phyloP scores from a whole-genome alignment of 495 filamentous ascomycete species.

The Aspergillus panamensis region DNA sequence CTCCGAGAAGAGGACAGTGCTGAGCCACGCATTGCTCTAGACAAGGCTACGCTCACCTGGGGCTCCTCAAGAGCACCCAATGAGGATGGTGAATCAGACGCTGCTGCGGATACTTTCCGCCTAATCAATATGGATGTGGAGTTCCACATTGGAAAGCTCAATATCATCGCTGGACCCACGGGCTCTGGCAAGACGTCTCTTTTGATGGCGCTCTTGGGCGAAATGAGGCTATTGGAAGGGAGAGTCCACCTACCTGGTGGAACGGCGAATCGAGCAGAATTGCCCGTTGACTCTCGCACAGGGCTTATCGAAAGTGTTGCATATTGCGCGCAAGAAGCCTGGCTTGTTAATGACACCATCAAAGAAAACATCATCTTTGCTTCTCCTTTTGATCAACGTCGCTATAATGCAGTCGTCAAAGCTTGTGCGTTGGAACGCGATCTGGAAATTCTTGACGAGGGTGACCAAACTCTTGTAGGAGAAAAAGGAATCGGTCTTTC shows the following conservation, averaged over 20 bases:
- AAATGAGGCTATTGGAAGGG: slow-evolving; percentile 88
- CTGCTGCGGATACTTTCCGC: slow-evolving; percentile 61
- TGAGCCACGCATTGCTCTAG: slow-evolving; percentile 71
- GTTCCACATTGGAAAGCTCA: slow-evolving; percentile 77
- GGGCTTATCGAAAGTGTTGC: slow-evolving; percentile 87
- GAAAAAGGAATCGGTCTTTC: slow-evolving; percentile 98
- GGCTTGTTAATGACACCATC: slow-evolving; percentile 95
- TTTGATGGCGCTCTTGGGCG: slow-evolving; percentile 92
- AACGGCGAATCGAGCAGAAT: slow-evolving; percentile 74
- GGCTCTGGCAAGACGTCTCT: slow-evolving; percentile 94
- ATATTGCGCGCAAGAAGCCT: slow-evolving; percentile 96
- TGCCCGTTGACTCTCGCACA: slow-evolving; percentile 76
- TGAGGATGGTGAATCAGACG: slow-evolving; percentile 22
- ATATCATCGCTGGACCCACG: slow-evolving; percentile 88
- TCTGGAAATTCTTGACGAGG: slow-evolving; percentile 84
- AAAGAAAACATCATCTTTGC: slow-evolving; percentile 96
- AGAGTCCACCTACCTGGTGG: slow-evolving; percentile 76
- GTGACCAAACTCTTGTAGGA: slow-evolving; percentile 91
- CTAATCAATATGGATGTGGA: slow-evolving; percentile 73
- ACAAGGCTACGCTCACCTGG: slow-evolving; percentile 84
- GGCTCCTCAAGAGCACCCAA: slow-evolving; percentile 47
- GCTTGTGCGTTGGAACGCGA: slow-evolving; percentile 94
- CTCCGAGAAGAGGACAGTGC: slow-evolving; percentile 63
- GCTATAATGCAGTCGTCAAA: slow-evolving; percentile 83
- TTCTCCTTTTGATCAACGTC: slow-evolving; percentile 71